Percentiles rank a stretch among this genome's conserved stretches.
phyloP scores from a whole-genome alignment of 225 moss, liverwort and hornwort genomes.

The Climacium dendroides region DNA sequence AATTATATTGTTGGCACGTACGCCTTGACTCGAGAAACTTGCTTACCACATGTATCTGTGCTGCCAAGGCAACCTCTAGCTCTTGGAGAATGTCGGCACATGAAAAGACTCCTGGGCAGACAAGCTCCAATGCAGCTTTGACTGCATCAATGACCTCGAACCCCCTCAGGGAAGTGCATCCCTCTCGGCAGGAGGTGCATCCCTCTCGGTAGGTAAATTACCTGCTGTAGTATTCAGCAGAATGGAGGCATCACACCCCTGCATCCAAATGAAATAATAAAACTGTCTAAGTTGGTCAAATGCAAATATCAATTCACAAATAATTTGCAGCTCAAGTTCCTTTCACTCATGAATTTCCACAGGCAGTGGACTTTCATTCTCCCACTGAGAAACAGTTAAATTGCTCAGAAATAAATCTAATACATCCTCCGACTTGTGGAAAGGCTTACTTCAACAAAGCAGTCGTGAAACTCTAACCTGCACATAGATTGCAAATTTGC shows the following conservation, averaged over 20 bases:
- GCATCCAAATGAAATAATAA: not conserved
- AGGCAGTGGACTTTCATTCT: not conserved
- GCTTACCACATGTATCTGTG: not conserved
- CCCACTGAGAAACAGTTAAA: not conserved
- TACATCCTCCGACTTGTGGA: not conserved
- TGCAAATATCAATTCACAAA: not conserved
- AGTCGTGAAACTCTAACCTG: not conserved
- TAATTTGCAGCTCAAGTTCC: not conserved
- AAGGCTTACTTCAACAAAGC: not conserved
- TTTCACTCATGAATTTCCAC: not conserved
- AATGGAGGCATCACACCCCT: slow-evolving; percentile 35
- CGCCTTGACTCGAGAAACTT: not conserved
- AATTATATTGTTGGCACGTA: not conserved
- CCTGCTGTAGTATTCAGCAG: not conserved
- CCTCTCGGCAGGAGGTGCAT: slow-evolving; percentile 1
- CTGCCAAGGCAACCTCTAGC: not conserved
- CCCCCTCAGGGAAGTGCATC: not conserved
- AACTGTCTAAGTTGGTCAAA: too few relatives aligned
- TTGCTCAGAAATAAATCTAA: not conserved
- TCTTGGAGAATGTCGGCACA: slow-evolving; percentile 43
- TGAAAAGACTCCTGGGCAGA: slow-evolving; percentile 13
- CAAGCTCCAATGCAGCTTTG: slow-evolving; percentile 3
- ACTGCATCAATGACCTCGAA: slow-evolving; percentile 15
- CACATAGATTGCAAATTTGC: not conserved
- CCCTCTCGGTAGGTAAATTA: slow-evolving; percentile 7